phyloP scores from a whole-genome alignment of 2,329 filamentous ascomycete genomes.

The Bipolaris victoriae region DNA sequence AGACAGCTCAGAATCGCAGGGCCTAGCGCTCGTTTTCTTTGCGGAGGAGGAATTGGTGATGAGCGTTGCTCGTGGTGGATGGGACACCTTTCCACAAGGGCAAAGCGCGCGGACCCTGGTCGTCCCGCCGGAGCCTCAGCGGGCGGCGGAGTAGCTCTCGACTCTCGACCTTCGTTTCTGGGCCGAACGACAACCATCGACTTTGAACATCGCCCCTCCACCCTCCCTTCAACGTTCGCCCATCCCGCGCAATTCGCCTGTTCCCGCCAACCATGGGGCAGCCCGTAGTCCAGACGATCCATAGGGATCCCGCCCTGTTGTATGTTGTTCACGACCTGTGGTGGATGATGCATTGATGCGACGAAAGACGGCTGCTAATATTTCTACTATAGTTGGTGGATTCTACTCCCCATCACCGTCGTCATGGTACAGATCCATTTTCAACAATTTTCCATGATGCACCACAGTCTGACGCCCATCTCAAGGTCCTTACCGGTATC shows the following conservation, averaged over 20 bases:
- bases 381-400: conserved; percentile 81
- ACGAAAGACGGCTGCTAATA: conserved; percentile 35
- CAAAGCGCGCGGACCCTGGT: conserved; percentile 42
- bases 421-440: conserved; percentile 73
- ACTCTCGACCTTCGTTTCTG: conserved; percentile 23
- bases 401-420: conserved; percentile 93
- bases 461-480: conserved; percentile 14
- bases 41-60: conserved; percentile 3
- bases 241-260: conserved; percentile 23
- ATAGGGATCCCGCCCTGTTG: conserved; percentile 98
- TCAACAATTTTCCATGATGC: too few relatives aligned
- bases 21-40: conserved; percentile 15
- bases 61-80: conserved; percentile 30
- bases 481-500: conserved; percentile 85
- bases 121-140: conserved; percentile 34
- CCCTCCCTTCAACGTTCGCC: conserved; percentile 17
- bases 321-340: conserved; percentile 56
- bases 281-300: conserved; percentile 89
- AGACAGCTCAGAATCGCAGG: neutral
- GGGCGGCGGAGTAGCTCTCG: conserved; percentile 25
- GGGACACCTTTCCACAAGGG: conserved; percentile 46
- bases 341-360: neutral
- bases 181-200: conserved; percentile 14
- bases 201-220: conserved; percentile 5
- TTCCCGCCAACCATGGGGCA: conserved; percentile 72